phyloP scores from a whole-genome alignment of 805 yeast genomes.

The Candida xiaguanensis region DNA sequence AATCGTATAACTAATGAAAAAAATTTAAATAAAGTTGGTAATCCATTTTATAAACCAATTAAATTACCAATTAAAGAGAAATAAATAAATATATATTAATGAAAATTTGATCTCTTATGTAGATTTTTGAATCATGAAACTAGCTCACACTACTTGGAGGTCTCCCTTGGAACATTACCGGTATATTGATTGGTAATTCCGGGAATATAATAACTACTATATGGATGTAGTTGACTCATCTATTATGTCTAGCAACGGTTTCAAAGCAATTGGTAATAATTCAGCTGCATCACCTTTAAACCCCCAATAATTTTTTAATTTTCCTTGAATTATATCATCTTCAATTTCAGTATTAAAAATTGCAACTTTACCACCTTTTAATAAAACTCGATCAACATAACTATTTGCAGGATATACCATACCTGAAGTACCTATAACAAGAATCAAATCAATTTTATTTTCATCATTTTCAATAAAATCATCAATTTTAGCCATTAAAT shows the following conservation, averaged over 20 bases:
- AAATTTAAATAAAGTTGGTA: conserved; percentile 8
- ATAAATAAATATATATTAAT: too few species aligned
- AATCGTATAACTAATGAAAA: conserved; percentile 4
- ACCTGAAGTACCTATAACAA: conserved; percentile 85
- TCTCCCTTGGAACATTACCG: too few species aligned
- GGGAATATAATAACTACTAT: too few species aligned
- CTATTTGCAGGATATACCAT: conserved; percentile 91
- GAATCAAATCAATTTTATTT: conserved; percentile 58
- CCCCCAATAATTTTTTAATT: conserved; percentile 54
- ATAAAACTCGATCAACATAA: conserved; percentile 71
- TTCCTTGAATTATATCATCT: conserved; percentile 37
- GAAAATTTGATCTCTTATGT: too few species aligned
- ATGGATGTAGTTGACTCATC: too few species aligned
- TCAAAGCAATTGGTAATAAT: conserved; percentile 62
- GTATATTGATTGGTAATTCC: too few species aligned
- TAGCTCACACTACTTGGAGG: too few species aligned
- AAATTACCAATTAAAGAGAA: not conserved
- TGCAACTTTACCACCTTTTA: conserved; percentile 78
- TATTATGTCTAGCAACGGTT: conserved; percentile 48
- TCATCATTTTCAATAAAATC: conserved; percentile 53
- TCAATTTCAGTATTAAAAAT: conserved; percentile 73
- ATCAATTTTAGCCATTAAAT: conserved; percentile 63
- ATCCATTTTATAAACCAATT: conserved; percentile 13
- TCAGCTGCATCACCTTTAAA: conserved; percentile 79
- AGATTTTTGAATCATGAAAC: too few species aligned